Evolutionary conservation across 352 stramenopile genomes (phyloP).

Genomic region (Phytophthora multivora): DNA sequence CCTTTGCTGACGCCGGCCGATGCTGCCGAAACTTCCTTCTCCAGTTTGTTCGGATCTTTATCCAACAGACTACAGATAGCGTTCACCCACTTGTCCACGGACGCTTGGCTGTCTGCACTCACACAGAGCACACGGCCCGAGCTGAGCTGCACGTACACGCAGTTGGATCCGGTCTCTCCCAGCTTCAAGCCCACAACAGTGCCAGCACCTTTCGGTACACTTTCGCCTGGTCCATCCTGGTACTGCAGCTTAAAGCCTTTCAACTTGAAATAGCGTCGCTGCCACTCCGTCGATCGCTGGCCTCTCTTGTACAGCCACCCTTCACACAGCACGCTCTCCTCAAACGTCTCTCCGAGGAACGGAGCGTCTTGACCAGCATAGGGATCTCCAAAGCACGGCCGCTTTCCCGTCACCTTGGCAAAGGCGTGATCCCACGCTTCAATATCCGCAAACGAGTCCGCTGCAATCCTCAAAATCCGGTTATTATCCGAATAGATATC

Average conservation of each 20-base stretch:
- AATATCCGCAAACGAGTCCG: slow-evolving; percentile 71
- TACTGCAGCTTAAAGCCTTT: slow-evolving; percentile 65
- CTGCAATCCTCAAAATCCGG: slow-evolving; percentile 73
- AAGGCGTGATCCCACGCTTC: slow-evolving; percentile 76
- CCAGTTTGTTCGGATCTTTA: slow-evolving; percentile 39
- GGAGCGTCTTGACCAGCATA: slow-evolving; percentile 61
- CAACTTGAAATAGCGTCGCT: slow-evolving; percentile 81
- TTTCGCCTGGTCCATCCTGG: slow-evolving; percentile 62
- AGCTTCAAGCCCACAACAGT: slow-evolving; percentile 67
- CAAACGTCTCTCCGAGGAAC: slow-evolving; percentile 64
- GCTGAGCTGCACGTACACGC: slow-evolving; percentile 72
- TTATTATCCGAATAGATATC: slow-evolving; percentile 86
- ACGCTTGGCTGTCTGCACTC: slow-evolving; percentile 56
- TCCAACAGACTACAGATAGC: slow-evolving; percentile 63
- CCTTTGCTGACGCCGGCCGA: slow-evolving; percentile 3
- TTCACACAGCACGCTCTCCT: slow-evolving; percentile 61
- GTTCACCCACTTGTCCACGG: slow-evolving; percentile 66
- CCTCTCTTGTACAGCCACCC: slow-evolving; percentile 79
- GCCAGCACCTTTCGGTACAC: slow-evolving; percentile 57
- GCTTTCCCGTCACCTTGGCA: slow-evolving; percentile 47
- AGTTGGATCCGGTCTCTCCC: slow-evolving; percentile 46
- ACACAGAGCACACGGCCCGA: slow-evolving; percentile 67
- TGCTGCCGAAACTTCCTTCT: slow-evolving; percentile 21
- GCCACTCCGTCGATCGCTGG: slow-evolving; percentile 62
- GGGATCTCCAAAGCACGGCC: slow-evolving; percentile 68